phyloP scores from a whole-genome alignment of 495 filamentous ascomycete genomes.

The Penicillium desertorum region DNA sequence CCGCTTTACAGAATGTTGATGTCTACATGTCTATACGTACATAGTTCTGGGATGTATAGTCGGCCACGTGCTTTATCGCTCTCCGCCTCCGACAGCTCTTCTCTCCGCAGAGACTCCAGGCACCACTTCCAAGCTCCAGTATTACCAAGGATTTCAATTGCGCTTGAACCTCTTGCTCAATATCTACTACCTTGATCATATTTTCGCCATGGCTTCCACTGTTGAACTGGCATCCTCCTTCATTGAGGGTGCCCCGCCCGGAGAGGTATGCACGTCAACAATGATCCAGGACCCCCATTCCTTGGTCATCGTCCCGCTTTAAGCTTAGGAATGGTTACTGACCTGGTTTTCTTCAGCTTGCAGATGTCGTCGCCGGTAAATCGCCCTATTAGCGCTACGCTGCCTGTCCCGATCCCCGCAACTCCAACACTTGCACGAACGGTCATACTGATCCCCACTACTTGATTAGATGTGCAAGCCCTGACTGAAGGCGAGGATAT shows the following conservation, averaged over 20 bases:
- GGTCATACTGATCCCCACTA: slow-evolving; percentile 21
- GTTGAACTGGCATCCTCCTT: slow-evolving; percentile 77
- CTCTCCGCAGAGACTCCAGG: slow-evolving; percentile 19
- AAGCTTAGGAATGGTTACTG: slow-evolving; percentile 6
- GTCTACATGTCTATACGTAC: background rate
- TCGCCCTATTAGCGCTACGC: background rate
- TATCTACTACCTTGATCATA: background rate
- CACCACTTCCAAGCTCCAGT: slow-evolving; percentile 5
- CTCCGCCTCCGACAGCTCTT: slow-evolving; percentile 26
- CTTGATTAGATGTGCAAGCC: slow-evolving; percentile 75
- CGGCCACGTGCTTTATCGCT: slow-evolving; percentile 29
- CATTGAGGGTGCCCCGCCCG: slow-evolving; percentile 91
- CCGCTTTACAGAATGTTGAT: background rate
- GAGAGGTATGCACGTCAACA: slow-evolving; percentile 69
- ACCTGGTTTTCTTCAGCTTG: slow-evolving; percentile 56
- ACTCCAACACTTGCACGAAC: slow-evolving; percentile 6
- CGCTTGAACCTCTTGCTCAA: background rate
- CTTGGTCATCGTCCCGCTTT: slow-evolving; percentile 5
- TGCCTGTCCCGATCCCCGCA: slow-evolving; percentile 9
- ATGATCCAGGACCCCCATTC: slow-evolving; percentile 2
- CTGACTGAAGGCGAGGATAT: slow-evolving; percentile 72
- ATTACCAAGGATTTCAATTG: slow-evolving; percentile 1
- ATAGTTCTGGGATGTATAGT: background rate
- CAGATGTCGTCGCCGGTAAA: slow-evolving; percentile 86
- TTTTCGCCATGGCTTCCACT: slow-evolving; percentile 39